Evolutionary conservation across 148 eudicot genomes (phyloP).

Genomic region (Chenopodium album): DNA sequence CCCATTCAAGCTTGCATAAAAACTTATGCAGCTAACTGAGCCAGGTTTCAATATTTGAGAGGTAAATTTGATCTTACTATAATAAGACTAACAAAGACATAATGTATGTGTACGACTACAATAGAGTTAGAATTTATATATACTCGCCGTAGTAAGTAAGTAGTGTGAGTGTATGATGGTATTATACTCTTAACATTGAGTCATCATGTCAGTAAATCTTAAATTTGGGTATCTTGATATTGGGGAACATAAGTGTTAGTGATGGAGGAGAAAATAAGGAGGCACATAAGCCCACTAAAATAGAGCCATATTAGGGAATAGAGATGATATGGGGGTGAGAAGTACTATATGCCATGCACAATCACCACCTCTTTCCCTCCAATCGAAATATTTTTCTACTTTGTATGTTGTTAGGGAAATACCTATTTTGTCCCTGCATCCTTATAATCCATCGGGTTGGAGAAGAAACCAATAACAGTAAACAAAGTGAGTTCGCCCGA

Average conservation of each 20-base stretch:
- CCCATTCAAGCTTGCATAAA: conserved; percentile 38
- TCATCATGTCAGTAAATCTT: conserved; percentile 7
- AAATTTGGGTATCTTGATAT: conserved; percentile 18
- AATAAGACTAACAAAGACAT: neutral
- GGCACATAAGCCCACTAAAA: neutral
- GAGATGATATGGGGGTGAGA: no score
- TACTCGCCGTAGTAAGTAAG: neutral
- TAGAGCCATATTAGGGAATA: neutral
- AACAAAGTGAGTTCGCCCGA: no score
- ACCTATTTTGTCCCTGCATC: neutral
- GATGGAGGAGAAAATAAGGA: conserved; percentile 13
- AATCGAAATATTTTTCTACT: neutral
- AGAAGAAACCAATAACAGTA: no score
- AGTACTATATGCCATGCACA: neutral
- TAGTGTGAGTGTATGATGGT: conserved; percentile 14
- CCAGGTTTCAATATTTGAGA: neutral
- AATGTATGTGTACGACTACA: neutral
- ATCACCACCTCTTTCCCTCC: neutral
- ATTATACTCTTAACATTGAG: conserved; percentile 6
- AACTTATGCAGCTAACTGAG: neutral
- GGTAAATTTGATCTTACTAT: neutral
- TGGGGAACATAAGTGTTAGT: conserved; percentile 4
- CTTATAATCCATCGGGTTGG: no score
- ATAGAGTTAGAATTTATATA: conserved; percentile 6
- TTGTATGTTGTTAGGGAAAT: neutral